A percentile compares a stretch with the other conserved stretches of the same genome.
phyloP scores from a whole-genome alignment of 2,329 filamentous ascomycete species.

The Microdochium paspali region DNA sequence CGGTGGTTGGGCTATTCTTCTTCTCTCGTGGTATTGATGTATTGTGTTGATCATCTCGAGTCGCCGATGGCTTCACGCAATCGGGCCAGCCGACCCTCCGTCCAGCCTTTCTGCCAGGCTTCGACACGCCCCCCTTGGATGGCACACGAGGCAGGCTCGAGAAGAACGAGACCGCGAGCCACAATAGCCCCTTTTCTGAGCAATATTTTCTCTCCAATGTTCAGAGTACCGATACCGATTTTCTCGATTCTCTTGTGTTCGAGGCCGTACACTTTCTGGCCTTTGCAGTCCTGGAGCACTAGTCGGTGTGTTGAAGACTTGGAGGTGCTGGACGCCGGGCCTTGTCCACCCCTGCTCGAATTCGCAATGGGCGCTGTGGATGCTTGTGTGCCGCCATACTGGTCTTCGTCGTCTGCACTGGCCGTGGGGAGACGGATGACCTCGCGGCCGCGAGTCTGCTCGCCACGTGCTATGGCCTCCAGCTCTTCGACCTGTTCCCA shows the following conservation, averaged over 20 bases:
- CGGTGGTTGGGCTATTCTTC: no score
- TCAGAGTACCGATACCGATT: slow-evolving; percentile 52
- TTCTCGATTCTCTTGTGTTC: slow-evolving; percentile 60
- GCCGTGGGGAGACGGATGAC: slow-evolving; percentile 57
- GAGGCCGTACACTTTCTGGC: slow-evolving; percentile 59
- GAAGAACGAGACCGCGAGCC: slow-evolving; percentile 66
- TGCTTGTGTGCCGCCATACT: slow-evolving; percentile 21
- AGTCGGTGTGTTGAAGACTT: slow-evolving; percentile 64
- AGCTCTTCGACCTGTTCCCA: slow-evolving; percentile 85
- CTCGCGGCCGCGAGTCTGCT: slow-evolving; percentile 67
- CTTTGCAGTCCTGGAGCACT: slow-evolving; percentile 70
- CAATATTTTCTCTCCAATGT: slow-evolving; percentile 76
- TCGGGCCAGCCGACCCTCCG: slow-evolving; percentile 57
- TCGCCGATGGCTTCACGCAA: slow-evolving; percentile 51
- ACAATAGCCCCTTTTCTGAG: slow-evolving; percentile 56
- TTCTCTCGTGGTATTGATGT: background rate
- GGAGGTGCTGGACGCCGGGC: slow-evolving; percentile 12
- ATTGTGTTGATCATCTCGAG: slow-evolving; percentile 5
- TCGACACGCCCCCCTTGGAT: slow-evolving; percentile 86
- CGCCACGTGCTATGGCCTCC: slow-evolving; percentile 63
- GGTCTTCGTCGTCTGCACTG: slow-evolving; percentile 37
- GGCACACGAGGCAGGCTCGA: slow-evolving; percentile 60
- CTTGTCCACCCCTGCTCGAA: slow-evolving; percentile 4
- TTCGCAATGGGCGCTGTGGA: slow-evolving; percentile 2
- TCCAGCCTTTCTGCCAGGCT: slow-evolving; percentile 69